Conservation (phyloP, 2,329 filamentous ascomycete species). For the Colletotrichum magnum region DNA sequence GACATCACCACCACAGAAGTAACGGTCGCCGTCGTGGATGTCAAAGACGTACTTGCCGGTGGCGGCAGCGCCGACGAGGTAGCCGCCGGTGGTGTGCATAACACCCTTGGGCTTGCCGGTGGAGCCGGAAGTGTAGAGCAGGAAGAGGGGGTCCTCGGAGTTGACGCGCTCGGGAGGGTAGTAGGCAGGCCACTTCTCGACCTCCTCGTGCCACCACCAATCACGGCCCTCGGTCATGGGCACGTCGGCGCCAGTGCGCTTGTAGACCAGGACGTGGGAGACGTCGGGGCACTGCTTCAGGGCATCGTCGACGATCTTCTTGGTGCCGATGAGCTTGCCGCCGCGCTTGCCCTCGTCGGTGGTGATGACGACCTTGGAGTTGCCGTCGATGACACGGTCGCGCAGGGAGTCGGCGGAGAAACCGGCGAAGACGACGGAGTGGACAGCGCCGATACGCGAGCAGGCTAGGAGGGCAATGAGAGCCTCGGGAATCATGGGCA, state of each 20-base stretch:
- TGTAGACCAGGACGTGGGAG: conserved; percentile 88
- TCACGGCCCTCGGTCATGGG: conserved; percentile 92
- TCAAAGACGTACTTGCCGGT: conserved; percentile 99
- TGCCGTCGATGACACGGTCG: conserved; percentile 92
- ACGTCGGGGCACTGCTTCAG: conserved; percentile 96
- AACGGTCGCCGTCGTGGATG: conserved; percentile 92
- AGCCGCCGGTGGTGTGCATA: conserved; percentile 96
- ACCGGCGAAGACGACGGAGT: conserved; percentile 97
- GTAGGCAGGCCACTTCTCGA: conserved; percentile 96
- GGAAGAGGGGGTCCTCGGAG: conserved; percentile 96
- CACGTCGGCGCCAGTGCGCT: conserved; percentile 93
- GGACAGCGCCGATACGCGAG: conserved; percentile 91
- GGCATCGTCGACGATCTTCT: conserved; percentile 99
- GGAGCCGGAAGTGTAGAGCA: conserved; percentile 97
- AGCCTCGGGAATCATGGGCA: conserved; percentile 99
- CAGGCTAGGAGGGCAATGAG: conserved; percentile 92
- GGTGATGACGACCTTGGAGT: conserved; percentile 95
- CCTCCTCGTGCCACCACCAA: conserved; percentile 98
- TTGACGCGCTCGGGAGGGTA: conserved; percentile 89
- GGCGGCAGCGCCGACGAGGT: conserved; percentile 91
- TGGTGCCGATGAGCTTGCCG: conserved; percentile 96
- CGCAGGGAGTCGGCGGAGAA: conserved; percentile 97
- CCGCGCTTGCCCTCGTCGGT: conserved; percentile 98
- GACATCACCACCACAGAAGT: conserved; percentile 98
- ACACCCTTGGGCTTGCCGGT: conserved; percentile 99